Evolutionary conservation across 257 asterid species (phyloP).

Genomic region (Prunella vulgaris): DNA sequence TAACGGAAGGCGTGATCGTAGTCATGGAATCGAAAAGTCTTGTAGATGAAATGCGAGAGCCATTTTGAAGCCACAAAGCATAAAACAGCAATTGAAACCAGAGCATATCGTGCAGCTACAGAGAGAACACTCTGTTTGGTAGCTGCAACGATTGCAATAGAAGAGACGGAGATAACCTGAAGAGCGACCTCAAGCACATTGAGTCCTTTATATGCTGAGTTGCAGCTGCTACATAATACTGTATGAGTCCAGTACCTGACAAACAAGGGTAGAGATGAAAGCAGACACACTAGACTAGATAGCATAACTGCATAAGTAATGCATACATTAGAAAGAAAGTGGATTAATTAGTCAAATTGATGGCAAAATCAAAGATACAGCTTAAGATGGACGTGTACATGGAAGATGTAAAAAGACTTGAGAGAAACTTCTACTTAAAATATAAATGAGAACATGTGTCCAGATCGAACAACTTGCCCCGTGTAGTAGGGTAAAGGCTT

Average conservation of each 20-base stretch:
- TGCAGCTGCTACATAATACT: conserved; percentile 72
- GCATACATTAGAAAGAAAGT: too few species aligned
- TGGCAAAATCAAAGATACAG: too few species aligned
- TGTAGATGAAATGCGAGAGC: conserved; percentile 74
- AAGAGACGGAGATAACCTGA: conserved; percentile 48
- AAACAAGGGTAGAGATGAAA: neutral
- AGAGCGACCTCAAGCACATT: conserved; percentile 43
- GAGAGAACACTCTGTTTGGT: conserved; percentile 52
- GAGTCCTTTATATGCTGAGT: conserved; percentile 49
- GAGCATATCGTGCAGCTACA: conserved; percentile 33
- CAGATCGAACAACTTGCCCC: too few species aligned
- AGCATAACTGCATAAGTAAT: too few species aligned
- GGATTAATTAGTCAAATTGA: too few species aligned
- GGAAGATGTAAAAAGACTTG: too few species aligned
- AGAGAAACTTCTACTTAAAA: too few species aligned
- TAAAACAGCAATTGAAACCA: conserved; percentile 48
- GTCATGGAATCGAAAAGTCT: conserved; percentile 77
- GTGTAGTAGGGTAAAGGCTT: too few species aligned
- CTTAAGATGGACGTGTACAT: too few species aligned
- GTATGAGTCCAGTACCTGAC: conserved; percentile 83
- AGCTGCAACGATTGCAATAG: conserved; percentile 62
- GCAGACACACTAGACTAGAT: neutral
- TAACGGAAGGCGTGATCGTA: conserved; percentile 76
- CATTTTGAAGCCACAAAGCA: conserved; percentile 75
- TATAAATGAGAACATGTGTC: too few species aligned